Evolutionary conservation across 306 rosid genomes (phyloP), one percentile per base, ranked within the genome.

Genomic region (Abrus pulchellus): DNA sequence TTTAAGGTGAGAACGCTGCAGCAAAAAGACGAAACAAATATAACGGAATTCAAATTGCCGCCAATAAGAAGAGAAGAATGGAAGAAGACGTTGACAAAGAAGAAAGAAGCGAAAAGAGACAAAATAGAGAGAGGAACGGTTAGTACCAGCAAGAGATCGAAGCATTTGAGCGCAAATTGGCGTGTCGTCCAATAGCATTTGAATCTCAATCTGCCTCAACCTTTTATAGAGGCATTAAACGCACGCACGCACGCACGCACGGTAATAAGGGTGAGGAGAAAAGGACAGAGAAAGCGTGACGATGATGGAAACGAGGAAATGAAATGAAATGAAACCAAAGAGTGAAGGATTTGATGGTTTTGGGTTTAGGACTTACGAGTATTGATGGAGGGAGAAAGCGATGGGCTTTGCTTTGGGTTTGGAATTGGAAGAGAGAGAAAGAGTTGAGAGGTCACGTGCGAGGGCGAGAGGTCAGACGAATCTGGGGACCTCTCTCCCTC

Each of bases 381-480:
- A 4, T 36, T 36, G 82, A 86, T 56, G 79, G 86, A 88, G 74
- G 84, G 82, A 68, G 90, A 87, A 89, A 87, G 90, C 84, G 86
- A 88, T 82, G 90, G 89, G 84, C 70, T 82, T 43, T 14, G 64
- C 34, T 33, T 64, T 70, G 64, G 54, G 66, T 48, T 49, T 61
- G 53, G 48, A 59, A 43, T n/a, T 6, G 10, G 13, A 32, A 49
- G 79, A 7, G 87, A 61, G 7, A 27, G 67, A 9, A 52, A 68
- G 41, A 53, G 9, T 74, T 62, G 85, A 9, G 88, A 73, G 87
- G 85, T 94, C 98, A 94, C 98, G 97, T 94, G 97, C 90, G 44
- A 70, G 48, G 53, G 82, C 52, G 86, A 74, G 76, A 33, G 77
- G 66, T 72, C 14, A 68, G 68, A 61, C 47, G 47, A 54, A 81